Evolutionary conservation across 169 alveolate species (phyloP), one percentile per base, ranked within the genome.

Genomic region (Plasmodium ovale): DNA sequence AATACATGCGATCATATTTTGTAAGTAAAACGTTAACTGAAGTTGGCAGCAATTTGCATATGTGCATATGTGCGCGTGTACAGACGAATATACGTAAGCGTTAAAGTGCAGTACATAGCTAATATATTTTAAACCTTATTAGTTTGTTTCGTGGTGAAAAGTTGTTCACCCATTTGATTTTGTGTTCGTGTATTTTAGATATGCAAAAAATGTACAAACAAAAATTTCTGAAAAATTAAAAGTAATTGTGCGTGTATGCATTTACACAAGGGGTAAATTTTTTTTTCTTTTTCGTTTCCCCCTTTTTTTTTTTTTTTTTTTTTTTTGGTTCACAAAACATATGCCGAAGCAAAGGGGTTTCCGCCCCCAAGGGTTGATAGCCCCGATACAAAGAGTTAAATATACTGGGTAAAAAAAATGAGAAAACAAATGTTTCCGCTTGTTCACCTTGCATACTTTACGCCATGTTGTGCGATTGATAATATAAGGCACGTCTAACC

Each of bases 271-370:
- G 71, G 37, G 59, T 16, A 6, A 31, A 14, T 51, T 72, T 72
- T 25, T 3, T 47, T 25, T 49, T 42, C 7, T 42, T 49, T 69
- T 51, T 27, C 21, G 23, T 39, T 62, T 29, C 19, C 25, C 16
- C 12, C 16, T 59, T 39, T 60, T 37, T 47, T 64, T 47, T 60
- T 39, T 27, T 64, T 65, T 27, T 64, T 82, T 42, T 58, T 16
- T 54, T 16, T 51, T 65, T 21, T 42, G 12, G 33, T 49, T 42
- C 25, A 25, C 21, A 16, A 64, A 49, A 65, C 53, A 49, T 65
- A 84, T 84, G 91, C 91, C 91, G 33, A 84, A 84, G 49, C 91
- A 84, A 84, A 84, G 91, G 56, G 91, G 91, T 2, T 84, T 84
- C 60, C 85, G 87, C 6, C 91, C 91, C 35, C 91, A 84, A 49